Evolutionary conservation across 768 basidiomycete genomes (phyloP), one percentile per base, ranked within the genome.

Genomic region (Trametopsis cervina): DNA sequence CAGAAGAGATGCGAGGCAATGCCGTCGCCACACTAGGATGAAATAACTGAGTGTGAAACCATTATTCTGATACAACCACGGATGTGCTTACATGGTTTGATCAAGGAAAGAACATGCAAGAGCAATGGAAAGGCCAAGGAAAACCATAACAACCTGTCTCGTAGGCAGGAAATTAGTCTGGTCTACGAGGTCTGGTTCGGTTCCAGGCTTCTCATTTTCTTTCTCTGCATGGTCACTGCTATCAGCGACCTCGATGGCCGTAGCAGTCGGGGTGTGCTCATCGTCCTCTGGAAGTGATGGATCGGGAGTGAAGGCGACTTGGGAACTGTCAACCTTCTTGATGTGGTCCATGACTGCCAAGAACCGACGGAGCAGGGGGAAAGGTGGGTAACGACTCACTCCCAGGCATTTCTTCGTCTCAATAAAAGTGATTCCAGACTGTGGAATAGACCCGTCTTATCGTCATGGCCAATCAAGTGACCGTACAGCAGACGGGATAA

Each of bases 111-210:
- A 50, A 42, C 54, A 54, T 20, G 49, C 45, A 11, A 57, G 49
- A 7, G 54, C 56, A 18, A 55, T 41, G 6, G 54, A 55, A 26
- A 57, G 42, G 2, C 54, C 56, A 22, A 52, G 12, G 35, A 51
- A 57, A 2, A 57, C 56, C 20, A 35, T 48, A 24, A 57, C 53
- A 25, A 57, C 54, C 41, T 53, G 54, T 42, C 40, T 46, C 2
- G 54, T 49, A 21, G 56, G 56, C 29, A 57, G 40, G 35, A 55
- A 55, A 37, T 54, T 53, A 12, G 56, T 57, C 49, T 57, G 56
- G 52, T 57, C 56, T 6, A 47, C 48, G 27, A 57, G 47, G 6
- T 40, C 54, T n/a, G n/a, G n/a, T n/a, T n/a, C n/a, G n/a, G n/a
- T n/a, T n/a, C n/a, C 23, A 26, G 41, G 40, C 3, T 40, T 25